Evolutionary conservation across 2,329 filamentous ascomycete species (phyloP).

Genomic region (Nothomitra cinnamomea): DNA sequence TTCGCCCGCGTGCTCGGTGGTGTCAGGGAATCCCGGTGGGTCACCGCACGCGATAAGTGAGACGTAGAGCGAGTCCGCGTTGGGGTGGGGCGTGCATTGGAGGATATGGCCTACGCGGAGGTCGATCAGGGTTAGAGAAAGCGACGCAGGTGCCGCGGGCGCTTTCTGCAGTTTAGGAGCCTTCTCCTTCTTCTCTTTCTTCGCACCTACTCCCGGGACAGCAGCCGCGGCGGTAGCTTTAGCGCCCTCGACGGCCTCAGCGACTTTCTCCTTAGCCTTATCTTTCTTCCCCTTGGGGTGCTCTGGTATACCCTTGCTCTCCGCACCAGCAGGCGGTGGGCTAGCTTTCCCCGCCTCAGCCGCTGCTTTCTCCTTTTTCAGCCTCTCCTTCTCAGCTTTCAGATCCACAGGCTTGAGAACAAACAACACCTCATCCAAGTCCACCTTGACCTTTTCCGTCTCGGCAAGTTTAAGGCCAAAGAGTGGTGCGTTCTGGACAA

Average conservation of each 20-base stretch:
- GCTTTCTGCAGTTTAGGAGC: conserved; percentile 74
- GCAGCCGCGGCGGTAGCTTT: conserved; percentile 21
- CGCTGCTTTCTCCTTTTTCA: conserved; percentile 85
- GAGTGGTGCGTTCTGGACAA: conserved; percentile 72
- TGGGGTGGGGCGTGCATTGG: conserved; percentile 87
- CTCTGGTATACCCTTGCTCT: conserved; percentile 32
- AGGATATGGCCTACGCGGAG: conserved; percentile 94
- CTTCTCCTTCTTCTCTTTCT: conserved; percentile 65
- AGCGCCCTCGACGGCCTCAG: too few relatives aligned
- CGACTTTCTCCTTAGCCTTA: conserved; percentile 20
- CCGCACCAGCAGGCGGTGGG: conserved; percentile 28
- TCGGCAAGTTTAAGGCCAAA: conserved; percentile 53
- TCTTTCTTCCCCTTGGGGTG: conserved; percentile 31
- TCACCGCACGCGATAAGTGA: conserved; percentile 93
- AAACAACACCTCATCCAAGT: conserved; percentile 65
- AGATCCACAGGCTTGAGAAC: conserved; percentile 78
- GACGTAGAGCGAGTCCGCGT: conserved; percentile 90
- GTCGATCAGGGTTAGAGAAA: conserved; percentile 76
- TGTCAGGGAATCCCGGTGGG: conserved; percentile 69
- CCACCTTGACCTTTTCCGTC: conserved; percentile 59
- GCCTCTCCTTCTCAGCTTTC: conserved; percentile 88
- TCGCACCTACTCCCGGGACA: conserved; percentile 20
- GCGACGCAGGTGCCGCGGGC: conserved; percentile 33
- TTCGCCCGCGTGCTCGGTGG: conserved; percentile 78
- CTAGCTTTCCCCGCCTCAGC: conserved; percentile 21